Conservation (phyloP, 495 filamentous ascomycete species). For the Trichoderma virens region DNA sequence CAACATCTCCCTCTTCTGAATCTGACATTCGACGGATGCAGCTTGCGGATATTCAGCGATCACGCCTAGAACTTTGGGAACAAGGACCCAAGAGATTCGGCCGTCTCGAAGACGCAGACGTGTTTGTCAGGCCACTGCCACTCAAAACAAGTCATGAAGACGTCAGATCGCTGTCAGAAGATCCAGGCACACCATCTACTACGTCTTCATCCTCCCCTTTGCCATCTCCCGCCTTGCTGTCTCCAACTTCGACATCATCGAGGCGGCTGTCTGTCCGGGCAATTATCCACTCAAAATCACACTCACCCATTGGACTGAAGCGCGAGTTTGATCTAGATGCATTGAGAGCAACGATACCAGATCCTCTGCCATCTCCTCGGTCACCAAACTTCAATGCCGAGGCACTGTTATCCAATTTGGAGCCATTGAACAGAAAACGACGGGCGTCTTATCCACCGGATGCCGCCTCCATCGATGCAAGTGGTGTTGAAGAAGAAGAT, state of each 20-base stretch:
- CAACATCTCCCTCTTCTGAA: too few relatives aligned
- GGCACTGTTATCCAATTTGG: neutral
- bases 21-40: neutral
- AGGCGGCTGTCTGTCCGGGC: neutral
- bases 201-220: too few relatives aligned
- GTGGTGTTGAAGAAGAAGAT: too few relatives aligned
- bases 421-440: neutral
- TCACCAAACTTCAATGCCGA: neutral
- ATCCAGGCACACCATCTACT: too few relatives aligned
- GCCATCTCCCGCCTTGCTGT: neutral
- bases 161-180: neutral
- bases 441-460: neutral
- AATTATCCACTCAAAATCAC: neutral
- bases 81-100: neutral
- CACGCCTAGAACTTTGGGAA: neutral
- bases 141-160: neutral
- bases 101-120: neutral
- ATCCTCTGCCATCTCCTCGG: neutral
- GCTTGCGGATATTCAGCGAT: neutral
- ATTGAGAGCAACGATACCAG: neutral
- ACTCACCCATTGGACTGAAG: neutral
- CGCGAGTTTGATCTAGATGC: neutral
- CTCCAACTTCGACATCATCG: neutral
- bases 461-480: too few relatives aligned
- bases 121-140: neutral